These are phyloP conservation scores for Termitomyces sp. DNA, from an alignment of 768 basidiomycete genomes.

Conservation along the genomic window DNA sequence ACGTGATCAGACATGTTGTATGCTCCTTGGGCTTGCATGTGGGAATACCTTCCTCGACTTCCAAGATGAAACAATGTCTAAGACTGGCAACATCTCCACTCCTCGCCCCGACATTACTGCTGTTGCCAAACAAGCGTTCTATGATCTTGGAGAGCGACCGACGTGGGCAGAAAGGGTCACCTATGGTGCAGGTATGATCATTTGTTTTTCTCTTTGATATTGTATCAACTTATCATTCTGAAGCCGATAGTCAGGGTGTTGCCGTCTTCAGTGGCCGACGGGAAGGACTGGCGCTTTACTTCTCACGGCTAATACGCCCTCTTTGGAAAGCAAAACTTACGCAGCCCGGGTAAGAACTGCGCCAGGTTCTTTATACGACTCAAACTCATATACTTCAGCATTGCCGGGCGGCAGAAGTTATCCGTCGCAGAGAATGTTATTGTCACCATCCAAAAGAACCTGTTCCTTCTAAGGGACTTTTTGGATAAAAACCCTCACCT, in stretches of 20 bases:
- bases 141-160: slow-evolving; percentile 81
- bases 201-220: background rate
- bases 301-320: slow-evolving; percentile 80
- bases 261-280: slow-evolving; percentile 83
- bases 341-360: slow-evolving; percentile 44
- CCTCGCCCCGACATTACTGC: slow-evolving; percentile 60
- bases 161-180: slow-evolving; percentile 77
- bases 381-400: slow-evolving; percentile 23
- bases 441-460: slow-evolving; percentile 73
- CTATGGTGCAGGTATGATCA: slow-evolving; percentile 63
- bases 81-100: slow-evolving; percentile 37
- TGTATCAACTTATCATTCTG: background rate
- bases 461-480: slow-evolving; percentile 73
- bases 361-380: background rate
- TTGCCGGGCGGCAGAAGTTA: slow-evolving; percentile 47
- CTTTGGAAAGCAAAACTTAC: slow-evolving; percentile 87
- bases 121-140: slow-evolving; percentile 82
- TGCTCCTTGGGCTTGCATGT: slow-evolving; percentile 83
- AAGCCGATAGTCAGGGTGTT: slow-evolving; percentile 67
- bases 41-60: slow-evolving; percentile 78
- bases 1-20: slow-evolving; percentile 87
- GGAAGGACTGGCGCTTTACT: slow-evolving; percentile 84
- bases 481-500: slow-evolving; percentile 79
- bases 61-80: slow-evolving; percentile 41
- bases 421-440: slow-evolving; percentile 61